Base-by-base conservation (phyloP, 768 basidiomycete genomes). In the Phanerochaete sordida region DNA sequence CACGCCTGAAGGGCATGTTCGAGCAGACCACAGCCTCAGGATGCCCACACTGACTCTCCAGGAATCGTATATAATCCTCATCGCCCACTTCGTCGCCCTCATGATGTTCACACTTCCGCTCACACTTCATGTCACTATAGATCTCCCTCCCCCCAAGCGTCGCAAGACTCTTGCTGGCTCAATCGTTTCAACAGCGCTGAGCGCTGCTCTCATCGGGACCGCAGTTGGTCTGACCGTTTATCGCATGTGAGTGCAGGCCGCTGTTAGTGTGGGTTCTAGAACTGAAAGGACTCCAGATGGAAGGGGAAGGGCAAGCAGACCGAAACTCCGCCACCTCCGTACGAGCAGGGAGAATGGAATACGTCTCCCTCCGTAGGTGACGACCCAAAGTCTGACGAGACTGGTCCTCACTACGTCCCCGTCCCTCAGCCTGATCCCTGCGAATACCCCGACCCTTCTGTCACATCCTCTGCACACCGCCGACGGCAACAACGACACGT, bases 141-240 rank as follows among this genome's bases (percentile, higher is more conserved):
- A 91, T 69, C 70, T 87, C 53, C 84, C 85, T 28, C 87, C 90
- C 49, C 77, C 84, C 65, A 93, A 93, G 79, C 86, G 87, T 69
- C 88, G 90, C 61, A 84, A 88, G 67, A 87, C 87, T 61, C 80
- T 93, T 73, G 87, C 90, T 64, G 90, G 90, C 63, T 87, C 89
- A 59, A 87, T 94, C 68, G 84, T 93, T 62, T 88, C 90, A 16
- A 90, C 90, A 31, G 91, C 92, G 57, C 77, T 93, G 74, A 90
- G 83, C 74, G 91, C 91, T 64, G 92, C 90, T 48, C 81, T 94
- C 60, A 90, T 94, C 61, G 90, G 91, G 59, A 87, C 90, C 23
- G 92, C 92, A 16, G 91, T 94, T 54, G 91, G 91, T 60, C 79
- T 93, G 62, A 91, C 91, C 47, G 90, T 92, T 44, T 94, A 92